Base-by-base conservation (phyloP, 108 stramenopile species). In the Tribonema minus region DNA sequence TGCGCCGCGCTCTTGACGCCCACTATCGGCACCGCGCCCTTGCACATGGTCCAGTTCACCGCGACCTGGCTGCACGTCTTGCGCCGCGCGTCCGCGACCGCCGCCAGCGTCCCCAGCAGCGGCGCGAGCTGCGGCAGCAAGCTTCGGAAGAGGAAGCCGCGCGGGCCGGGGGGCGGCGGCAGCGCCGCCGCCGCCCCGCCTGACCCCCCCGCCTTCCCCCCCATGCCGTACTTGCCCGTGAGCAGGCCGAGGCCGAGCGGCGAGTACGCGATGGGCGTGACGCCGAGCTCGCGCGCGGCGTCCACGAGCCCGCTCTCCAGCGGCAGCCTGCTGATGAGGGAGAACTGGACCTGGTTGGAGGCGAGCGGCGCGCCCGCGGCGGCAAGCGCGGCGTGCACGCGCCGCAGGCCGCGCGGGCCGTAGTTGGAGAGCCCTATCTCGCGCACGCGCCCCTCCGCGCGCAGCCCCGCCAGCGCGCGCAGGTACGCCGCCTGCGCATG, bases 311-410 rank as follows among this genome's bases (percentile, higher is more conserved):
- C 84, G 41, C 37, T 83, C 25, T 64, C 72, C 41, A 83, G 71
- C 3, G 84, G 84, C 2, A 71, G 64, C 3, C 82, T 38, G 12
- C 76, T 79, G 61, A 84, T 39, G 4, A 84, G 67, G 23, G 84
- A 84, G 30, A 84, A 83, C 71, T 84, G 84, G 2, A 84, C 84
- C 75, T 84, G 84, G 30, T 84, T 84, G 37, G 77, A 72, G 34
- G 82, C 79, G 23, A 83, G 71, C 0, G 59, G 31, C 3, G 58
- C 61, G 27, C 82, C 84, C 27, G 30, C 23, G 12, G n/a, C 59
- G 1, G 65, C 84, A 23, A 83, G 39, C 40, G 62, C 63, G 29
- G 39, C 25, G 9, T 76, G 73, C 30, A 80, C 82, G 25, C 67
- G 31, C 26, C n/a, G 29, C 40, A 84, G 39, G 28, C 37, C 69